A percentile compares a stretch with the other conserved stretches of the same genome.
Conservation (phyloP, 148 eudicot species). For the Fagopyrum tataricum region DNA sequence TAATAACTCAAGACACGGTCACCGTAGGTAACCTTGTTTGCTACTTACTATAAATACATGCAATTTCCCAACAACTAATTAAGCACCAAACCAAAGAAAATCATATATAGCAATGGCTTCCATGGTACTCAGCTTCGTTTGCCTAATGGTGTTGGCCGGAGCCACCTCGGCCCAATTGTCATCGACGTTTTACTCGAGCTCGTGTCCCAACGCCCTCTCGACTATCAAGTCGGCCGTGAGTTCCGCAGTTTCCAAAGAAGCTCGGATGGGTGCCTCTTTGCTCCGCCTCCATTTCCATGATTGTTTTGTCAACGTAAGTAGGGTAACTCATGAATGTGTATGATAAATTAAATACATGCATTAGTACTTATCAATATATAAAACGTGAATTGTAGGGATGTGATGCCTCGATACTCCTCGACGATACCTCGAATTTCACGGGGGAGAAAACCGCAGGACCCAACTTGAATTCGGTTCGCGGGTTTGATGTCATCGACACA, state of each 20-base stretch:
- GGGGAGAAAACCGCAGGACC: slow-evolving; percentile 38
- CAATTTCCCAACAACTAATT: background rate
- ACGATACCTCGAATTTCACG: slow-evolving; percentile 28
- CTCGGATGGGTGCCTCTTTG: slow-evolving; percentile 73
- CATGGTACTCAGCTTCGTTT: slow-evolving; percentile 5
- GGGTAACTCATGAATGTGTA: background rate
- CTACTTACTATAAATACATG: background rate
- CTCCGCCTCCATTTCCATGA: slow-evolving; percentile 64
- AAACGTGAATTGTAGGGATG: slow-evolving; percentile 23
- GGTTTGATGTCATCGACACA: slow-evolving; percentile 32
- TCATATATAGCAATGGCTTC: slow-evolving; percentile 4
- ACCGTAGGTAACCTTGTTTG: background rate
- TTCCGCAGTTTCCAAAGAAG: slow-evolving; percentile 33
- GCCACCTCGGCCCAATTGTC: slow-evolving; percentile 32
- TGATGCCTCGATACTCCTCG: slow-evolving; percentile 32
- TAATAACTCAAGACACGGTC: slow-evolving; percentile 3
- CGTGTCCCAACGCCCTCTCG: slow-evolving; percentile 43
- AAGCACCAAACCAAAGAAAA: background rate
- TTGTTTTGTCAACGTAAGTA: slow-evolving; percentile 59
- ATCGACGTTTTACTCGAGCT: slow-evolving; percentile 30
- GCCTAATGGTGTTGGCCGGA: slow-evolving; percentile 4
- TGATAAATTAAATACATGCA: background rate
- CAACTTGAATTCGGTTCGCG: slow-evolving; percentile 29
- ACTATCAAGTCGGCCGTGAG: slow-evolving; percentile 39
- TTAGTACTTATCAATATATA: background rate